Base-by-base conservation (phyloP, 768 basidiomycete species). In the Chalciporus piperatus region DNA sequence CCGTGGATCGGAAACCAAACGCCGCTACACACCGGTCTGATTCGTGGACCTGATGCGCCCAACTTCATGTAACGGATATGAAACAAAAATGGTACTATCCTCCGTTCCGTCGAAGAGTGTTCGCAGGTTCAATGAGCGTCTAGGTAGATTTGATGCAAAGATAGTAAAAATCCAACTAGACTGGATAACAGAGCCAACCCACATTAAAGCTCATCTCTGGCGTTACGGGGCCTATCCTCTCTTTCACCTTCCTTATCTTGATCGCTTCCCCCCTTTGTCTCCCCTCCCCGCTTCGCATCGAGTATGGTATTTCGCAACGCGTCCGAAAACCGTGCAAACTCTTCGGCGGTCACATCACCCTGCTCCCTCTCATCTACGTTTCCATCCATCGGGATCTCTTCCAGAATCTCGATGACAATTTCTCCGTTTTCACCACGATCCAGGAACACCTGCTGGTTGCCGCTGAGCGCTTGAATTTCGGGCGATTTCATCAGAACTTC, bases 301-400 rank as follows among this genome's bases (percentile, higher is more conserved):
- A 72, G 74, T 3, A 82, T 80, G 17, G 78, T 81, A 22, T 74
- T 78, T 22, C 78, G 77, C 39, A 88, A 63, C 35, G 76, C 73
- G 13, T 81, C 76, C 37, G 73, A 71, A 41, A 86, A 66, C 37
- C 68, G 70, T 50, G 78, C 73, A 56, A 70, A 62, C 59, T 76
- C 70, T 51, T 70, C 68, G 55, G 70, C 59, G 57, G 71, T 69
- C 41, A 70, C 57, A 53, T 72, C 67, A 32, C 58, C 62, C 37
- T 54, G 59, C 38, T 42, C 60, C 39, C 22, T 47, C 13, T 52
- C 63, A 45, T 54, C 63, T 4, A 57, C 70, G 41, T 49, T 48
- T 6, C 47, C 62, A 42, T 74, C 74, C 49, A 71, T 47, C 6
- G 71, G 73, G 45, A 72, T 63, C 32, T 76, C 78, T 46, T 80